These are phyloP conservation scores for Rostrohypoxylon terebratum DNA, from an alignment of 495 filamentous ascomycete genomes.

Conservation along the genomic window DNA sequence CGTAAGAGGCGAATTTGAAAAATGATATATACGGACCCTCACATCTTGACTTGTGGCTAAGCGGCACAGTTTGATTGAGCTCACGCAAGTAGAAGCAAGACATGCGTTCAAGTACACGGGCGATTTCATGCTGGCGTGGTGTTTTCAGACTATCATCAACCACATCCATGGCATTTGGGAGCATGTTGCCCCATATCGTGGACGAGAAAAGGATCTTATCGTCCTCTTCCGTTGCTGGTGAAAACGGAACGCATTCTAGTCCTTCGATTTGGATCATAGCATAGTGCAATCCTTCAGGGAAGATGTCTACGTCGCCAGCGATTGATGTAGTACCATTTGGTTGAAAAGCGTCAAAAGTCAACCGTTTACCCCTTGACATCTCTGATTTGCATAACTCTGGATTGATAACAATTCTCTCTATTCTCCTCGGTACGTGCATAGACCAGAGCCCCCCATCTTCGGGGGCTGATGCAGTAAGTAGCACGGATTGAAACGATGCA, in stretches of 20 bases:
- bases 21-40: neutral
- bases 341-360: neutral
- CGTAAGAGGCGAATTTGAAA: neutral
- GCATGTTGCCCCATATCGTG: slow-evolving; percentile 20
- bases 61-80: neutral
- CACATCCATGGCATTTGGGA: neutral
- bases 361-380: neutral
- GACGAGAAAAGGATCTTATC: slow-evolving; percentile 29
- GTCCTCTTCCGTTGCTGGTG: slow-evolving; percentile 5
- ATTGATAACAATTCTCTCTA: slow-evolving; percentile 37
- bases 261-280: slow-evolving; percentile 50
- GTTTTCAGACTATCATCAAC: neutral
- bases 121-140: neutral
- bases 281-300: slow-evolving; percentile 15
- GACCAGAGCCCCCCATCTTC: slow-evolving; percentile 40
- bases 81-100: neutral
- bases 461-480: slow-evolving; percentile 43
- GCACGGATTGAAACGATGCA: slow-evolving; percentile 43
- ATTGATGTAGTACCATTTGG: neutral
- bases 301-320: slow-evolving; percentile 42
- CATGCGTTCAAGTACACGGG: neutral
- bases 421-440: slow-evolving; percentile 43
- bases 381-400: slow-evolving; percentile 1
- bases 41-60: neutral
- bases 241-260: slow-evolving; percentile 31